These are phyloP conservation scores for Pisolithus albus DNA, from an alignment of 768 basidiomycete species.

Conservation along the genomic window DNA sequence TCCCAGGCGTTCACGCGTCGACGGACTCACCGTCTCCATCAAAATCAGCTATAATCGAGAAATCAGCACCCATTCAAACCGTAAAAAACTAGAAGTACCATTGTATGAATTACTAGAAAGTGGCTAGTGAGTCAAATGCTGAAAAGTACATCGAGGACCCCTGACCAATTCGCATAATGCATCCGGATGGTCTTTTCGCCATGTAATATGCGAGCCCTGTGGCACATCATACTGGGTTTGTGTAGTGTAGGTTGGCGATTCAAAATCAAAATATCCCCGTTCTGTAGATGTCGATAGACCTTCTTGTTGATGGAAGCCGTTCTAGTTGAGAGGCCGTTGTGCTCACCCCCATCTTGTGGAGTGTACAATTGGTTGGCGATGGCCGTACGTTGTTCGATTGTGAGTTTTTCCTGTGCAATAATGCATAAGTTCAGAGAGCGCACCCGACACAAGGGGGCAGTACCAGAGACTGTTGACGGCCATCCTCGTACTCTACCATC, in stretches of 20 bases:
- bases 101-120: slow-evolving; percentile 88
- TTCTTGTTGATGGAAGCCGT: slow-evolving; percentile 89
- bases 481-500: slow-evolving; percentile 94
- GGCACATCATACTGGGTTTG: slow-evolving; percentile 99
- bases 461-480: slow-evolving; percentile 78
- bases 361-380: slow-evolving; percentile 94
- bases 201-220: slow-evolving; percentile 82
- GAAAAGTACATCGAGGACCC: slow-evolving; percentile 7
- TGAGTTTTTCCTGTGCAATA: slow-evolving; percentile 64
- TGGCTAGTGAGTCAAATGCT: slow-evolving; percentile 9
- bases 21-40: slow-evolving; percentile 73
- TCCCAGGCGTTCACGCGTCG: neutral
- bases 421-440: slow-evolving; percentile 2
- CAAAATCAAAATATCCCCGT: slow-evolving; percentile 92
- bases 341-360: slow-evolving; percentile 63
- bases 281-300: slow-evolving; percentile 89
- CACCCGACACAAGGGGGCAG: slow-evolving; percentile 1
- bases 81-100: slow-evolving; percentile 40
- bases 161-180: slow-evolving; percentile 99
- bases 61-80: slow-evolving; percentile 8
- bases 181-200: slow-evolving; percentile 99
- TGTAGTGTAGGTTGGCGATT: slow-evolving; percentile 98
- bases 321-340: slow-evolving; percentile 62
- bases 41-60: slow-evolving; percentile 60
- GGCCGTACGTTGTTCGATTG: slow-evolving; percentile 85